A percentile compares a stretch with the other conserved stretches of the same genome.
phyloP scores from a whole-genome alignment of 1,139 yeast genomes.

The Yamadazyma sp. region DNA sequence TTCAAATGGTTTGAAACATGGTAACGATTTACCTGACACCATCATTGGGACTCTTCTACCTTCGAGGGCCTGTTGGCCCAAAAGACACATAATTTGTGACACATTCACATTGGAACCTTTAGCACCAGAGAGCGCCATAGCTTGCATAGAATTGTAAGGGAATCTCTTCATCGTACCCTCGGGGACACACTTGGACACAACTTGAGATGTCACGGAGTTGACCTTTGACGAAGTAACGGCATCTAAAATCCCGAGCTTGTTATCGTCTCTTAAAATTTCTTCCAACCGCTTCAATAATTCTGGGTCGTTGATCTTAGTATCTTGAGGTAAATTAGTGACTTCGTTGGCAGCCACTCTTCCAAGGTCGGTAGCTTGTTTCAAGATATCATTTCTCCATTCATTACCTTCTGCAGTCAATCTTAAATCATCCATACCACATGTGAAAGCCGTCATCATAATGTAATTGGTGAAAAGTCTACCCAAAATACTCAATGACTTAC shows the following conservation, averaged over 20 bases:
- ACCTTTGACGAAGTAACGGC: constrained; percentile 95
- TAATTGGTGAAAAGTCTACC: constrained; percentile 95
- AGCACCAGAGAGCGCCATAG: constrained; percentile 99
- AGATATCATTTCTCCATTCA: constrained; percentile 79
- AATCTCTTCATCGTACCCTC: constrained; percentile 93
- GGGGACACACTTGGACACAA: constrained; percentile 93
- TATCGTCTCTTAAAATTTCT: constrained; percentile 92
- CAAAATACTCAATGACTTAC: constrained; percentile 82
- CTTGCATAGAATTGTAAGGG: constrained; percentile 97
- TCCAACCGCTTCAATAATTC: constrained; percentile 87
- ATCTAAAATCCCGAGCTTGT: constrained; percentile 89
- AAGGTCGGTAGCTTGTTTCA: constrained; percentile 71
- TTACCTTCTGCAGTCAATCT: constrained; percentile 92
- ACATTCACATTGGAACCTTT: constrained; percentile 98
- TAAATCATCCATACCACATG: constrained; percentile 99
- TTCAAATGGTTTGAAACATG: constrained; percentile 94
- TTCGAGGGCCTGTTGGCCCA: constrained; percentile 98
- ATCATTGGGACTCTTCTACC: constrained; percentile 99
- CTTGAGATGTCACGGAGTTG: constrained; percentile 86
- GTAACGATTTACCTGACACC: constrained; percentile 97
- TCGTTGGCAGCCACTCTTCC: constrained; percentile 94
- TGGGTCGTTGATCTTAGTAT: constrained; percentile 59
- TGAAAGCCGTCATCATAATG: constrained; percentile 88
- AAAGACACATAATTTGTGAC: constrained; percentile 97
- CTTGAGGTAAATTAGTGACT: constrained; percentile 76